Evolutionary conservation across 768 basidiomycete species (phyloP), one percentile per base, ranked within the genome.

Genomic region (Mycena alexandri): DNA sequence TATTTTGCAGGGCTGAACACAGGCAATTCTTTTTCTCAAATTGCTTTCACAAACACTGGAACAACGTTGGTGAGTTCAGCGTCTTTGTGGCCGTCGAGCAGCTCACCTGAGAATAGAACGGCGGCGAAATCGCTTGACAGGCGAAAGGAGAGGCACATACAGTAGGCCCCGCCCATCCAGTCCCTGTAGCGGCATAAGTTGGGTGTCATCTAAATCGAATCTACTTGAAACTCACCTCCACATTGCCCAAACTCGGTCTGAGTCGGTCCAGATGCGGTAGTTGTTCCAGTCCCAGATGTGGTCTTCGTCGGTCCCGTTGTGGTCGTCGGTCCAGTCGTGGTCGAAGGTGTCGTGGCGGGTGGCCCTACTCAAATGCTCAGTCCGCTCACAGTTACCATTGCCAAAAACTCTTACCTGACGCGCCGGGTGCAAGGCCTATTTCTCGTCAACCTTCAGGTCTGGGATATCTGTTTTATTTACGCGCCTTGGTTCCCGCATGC

Each of bases 401-500:
- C 33, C 34, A 33, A 63, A 19, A 21, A 41, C 21, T 48, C n/a
- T 29, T 29, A 57, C 68, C 68, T 61, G 68, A 51, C 22, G 44
- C 70, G 36, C 70, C 70, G 1, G 70, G 71, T 58, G 42, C 72
- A 19, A 64, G 42, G n/a, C 67, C 68, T 66, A 19, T 24, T 21
- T 44, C 55, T 12, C 21, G 34, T 57, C 14, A 51, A 38, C 13
- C 16, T 10, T 2, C 16, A 1, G 2, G 25, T 7, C 29, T 24
- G 41, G 21, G 21, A 51, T 24, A 38, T 51, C 2, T 48, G n/a
- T 14, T 22, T n/a, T 48, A 16, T 14, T n/a, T 13, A 58, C 67
- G 58, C 21, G 84, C 87, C 88, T 76, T 86, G 71, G 46, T 68
- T 68, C 22, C 67, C 67, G 46, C 67, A 68, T 46, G 43, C 67